Percentiles rank a stretch among this genome's conserved stretches.
These are phyloP conservation scores for Mucor irregularis DNA, from an alignment of 371 early-diverging fungal species.

Conservation along the genomic window DNA sequence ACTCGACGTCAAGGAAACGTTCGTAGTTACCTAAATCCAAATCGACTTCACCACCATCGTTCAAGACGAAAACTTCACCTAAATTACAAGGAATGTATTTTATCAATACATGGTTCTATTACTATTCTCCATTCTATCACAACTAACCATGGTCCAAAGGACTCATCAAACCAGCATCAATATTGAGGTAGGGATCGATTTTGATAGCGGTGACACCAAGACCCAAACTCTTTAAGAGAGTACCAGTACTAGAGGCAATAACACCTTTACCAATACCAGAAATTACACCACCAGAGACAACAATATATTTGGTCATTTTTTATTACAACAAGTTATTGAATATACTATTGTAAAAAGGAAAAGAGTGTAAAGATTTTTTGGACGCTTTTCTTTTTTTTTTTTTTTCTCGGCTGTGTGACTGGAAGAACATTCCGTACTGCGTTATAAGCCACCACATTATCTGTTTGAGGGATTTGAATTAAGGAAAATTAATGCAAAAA, in stretches of 20 bases:
- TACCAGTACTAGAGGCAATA: conserved; percentile 97
- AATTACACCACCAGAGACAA: conserved; percentile 98
- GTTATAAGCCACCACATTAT: no score
- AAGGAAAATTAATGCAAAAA: no score
- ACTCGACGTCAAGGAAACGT: conserved; percentile 93
- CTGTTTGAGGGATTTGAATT: no score
- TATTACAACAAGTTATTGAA: no score
- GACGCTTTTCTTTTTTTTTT: no score
- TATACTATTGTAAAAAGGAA: no score
- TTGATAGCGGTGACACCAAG: conserved; percentile 98
- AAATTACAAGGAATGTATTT: not conserved
- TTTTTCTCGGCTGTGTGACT: no score
- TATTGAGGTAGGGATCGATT: conserved; percentile 99
- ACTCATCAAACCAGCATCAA: conserved; percentile 97
- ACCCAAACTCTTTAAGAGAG: conserved; percentile 93
- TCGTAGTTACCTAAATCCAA: conserved; percentile 99
- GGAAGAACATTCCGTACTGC: no score
- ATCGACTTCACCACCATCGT: conserved; percentile 99
- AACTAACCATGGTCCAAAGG: conserved; percentile 95
- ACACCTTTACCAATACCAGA: conserved; percentile 99
- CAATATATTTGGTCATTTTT: conserved; percentile 86
- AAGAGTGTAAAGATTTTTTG: no score
- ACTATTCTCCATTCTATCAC: no score
- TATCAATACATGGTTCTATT: not conserved
- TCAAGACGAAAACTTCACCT: conserved; percentile 99